Base-by-base conservation (phyloP, 2,329 filamentous ascomycete genomes). In the Knufia petricola region DNA sequence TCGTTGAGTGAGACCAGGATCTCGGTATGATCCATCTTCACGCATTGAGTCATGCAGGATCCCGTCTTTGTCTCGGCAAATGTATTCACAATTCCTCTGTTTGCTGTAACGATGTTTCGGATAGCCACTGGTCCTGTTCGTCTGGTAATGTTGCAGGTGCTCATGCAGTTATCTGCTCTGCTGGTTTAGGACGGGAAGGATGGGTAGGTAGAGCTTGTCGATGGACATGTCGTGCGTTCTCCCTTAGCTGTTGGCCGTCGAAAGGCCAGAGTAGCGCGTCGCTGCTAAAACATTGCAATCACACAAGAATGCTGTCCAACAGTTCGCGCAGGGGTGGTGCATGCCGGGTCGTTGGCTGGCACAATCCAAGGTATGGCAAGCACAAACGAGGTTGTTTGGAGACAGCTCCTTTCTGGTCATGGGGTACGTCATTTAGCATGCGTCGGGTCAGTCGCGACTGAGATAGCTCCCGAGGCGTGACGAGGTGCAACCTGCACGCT, bases 1-100 rank as follows among this genome's bases (percentile, higher is more conserved):
- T 50, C 55, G 56, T 39, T 32, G 36, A 17, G 24, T 17, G 46
- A 41, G 24, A 48, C 46, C 46, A 41, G 37, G 20, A 34, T 48
- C 36, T 42, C 38, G 3, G 20, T 23, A 15, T 23, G n/a, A 24
- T 26, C 36, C 37, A 48, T 48, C 38, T n/a, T 23, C 38, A 34
- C 46, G 37, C 46, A 48, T 47, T 23, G 44, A 30, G 20, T 17
- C 32, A 19, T 38, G 44, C 32, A 28, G 24, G 32, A 20, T 38
- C 32, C 44, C 44, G 44, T 28, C 20, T 12, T 32, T 26, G 34
- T 39, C 10, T 38, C 34, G 20, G 9, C 21, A 26, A 30, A 4
- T n/a, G n/a, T 23, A 15, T 46, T 10, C 31, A 23, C n/a, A 13
- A 12, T 15, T 36, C n/a, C 19, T 40, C 15, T 36, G 15, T 36